Evolutionary conservation across 1,284 basidiomycete species (phyloP).

Genomic region (Melampsora larici-populina): DNA sequence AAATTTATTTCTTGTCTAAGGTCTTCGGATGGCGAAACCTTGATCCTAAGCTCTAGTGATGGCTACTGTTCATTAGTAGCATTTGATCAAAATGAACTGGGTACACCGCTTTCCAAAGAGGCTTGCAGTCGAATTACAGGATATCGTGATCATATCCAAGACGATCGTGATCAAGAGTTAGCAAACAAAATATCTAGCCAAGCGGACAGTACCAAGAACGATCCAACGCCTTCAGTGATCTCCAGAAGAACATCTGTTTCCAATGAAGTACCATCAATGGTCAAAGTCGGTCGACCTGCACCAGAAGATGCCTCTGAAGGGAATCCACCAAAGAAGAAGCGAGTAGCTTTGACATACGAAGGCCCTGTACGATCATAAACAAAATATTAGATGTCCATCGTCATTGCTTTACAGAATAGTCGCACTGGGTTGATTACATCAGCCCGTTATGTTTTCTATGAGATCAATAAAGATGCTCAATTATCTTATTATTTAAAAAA

Average conservation of each 20-base stretch:
- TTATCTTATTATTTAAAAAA: too few relatives aligned
- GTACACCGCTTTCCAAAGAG: constrained; percentile 58
- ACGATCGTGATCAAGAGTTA: not conserved
- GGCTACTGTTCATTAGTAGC: constrained; percentile 92
- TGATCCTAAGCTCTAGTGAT: constrained; percentile 87
- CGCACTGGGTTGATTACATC: too few relatives aligned
- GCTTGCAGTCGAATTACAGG: not conserved
- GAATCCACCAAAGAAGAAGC: constrained; percentile 34
- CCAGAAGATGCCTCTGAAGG: not conserved
- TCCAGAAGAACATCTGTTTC: not conserved
- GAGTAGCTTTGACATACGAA: constrained; percentile 36
- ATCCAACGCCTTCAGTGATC: not conserved
- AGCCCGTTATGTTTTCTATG: too few relatives aligned
- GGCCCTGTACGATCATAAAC: constrained; percentile 23
- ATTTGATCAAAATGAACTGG: constrained; percentile 75
- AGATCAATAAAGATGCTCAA: too few relatives aligned
- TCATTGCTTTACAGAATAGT: too few relatives aligned
- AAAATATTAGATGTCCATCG: not conserved
- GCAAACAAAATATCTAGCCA: not conserved
- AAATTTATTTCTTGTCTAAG: constrained; percentile 57
- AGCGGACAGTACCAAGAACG: not conserved
- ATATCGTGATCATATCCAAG: not conserved
- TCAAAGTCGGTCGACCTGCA: not conserved
- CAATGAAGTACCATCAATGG: not conserved
- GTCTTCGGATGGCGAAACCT: constrained; percentile 90